Evolutionary conservation across 441 rosid genomes (phyloP), one percentile per base, ranked within the genome.

Genomic region (Hura crepitans): DNA sequence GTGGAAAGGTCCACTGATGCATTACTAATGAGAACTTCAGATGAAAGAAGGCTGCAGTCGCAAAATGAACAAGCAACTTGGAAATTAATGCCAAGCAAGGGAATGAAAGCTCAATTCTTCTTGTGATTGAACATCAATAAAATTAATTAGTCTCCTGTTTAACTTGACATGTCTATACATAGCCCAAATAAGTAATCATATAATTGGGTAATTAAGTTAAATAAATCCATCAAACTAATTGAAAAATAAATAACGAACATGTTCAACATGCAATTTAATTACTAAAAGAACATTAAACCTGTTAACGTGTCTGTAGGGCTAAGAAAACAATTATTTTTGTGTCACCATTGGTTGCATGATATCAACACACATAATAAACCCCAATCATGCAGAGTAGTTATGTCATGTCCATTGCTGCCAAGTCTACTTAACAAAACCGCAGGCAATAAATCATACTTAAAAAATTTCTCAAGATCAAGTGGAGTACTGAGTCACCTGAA

Each of bases 401-500:
- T 14, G 28, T 42, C 23, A 14, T 35, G 9, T 8, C 35, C 27
- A 17, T 3, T 37, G 31, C 5, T 6, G 15, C 4, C 13, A 3
- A 39, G 1, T 54, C 13, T 39, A 25, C 25, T 25, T 22, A 37
- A 67, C 46, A 67, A 50, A 51, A 42, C 31, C 54, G 62, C 15
- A 15, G 45, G 9, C 17, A 37, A 15, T 39, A 25, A 31, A 62
- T 6, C 37, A 45, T 6, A 7, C 8, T 53, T 2, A 60, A 59
- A 35, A 35, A 27, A 53, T 50, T 37, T 30, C 31, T 50, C 33
- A 42, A 14, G 39, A 70, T 46, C 35, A 43, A 57, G 14, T 35
- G 27, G 5, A 31, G 37, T 30, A 53, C 5, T 11, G 68, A 70
- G 67, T 28, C 65, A 95, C 99, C 89, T 95, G 97, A 72, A 89